A percentile compares a stretch with the other conserved stretches of the same genome.
These are phyloP conservation scores for Cladosporium colombiae DNA, from an alignment of 2,329 filamentous ascomycete genomes.

Conservation along the genomic window DNA sequence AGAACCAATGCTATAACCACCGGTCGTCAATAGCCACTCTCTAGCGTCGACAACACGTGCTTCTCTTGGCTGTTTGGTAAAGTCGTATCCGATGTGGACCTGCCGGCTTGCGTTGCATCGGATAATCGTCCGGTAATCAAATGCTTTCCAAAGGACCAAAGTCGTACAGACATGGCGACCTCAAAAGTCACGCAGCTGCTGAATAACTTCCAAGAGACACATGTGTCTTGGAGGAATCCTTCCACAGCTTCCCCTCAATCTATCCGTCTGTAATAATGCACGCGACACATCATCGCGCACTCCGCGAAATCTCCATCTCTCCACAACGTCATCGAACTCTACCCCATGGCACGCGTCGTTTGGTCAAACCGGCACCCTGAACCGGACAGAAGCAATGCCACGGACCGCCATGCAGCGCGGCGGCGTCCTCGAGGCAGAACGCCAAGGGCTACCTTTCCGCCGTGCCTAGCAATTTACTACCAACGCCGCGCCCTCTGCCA, in stretches of 20 bases:
- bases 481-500: constrained; percentile 19
- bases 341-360: constrained; percentile 4
- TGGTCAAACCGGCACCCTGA: constrained; percentile 2
- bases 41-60: constrained; percentile 17
- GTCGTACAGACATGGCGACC: neutral
- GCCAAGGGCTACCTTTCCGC: constrained; percentile 5
- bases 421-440: constrained; percentile 7
- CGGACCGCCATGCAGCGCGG: neutral
- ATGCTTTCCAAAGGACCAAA: neutral
- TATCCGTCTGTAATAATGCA: neutral
- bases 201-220: constrained; percentile 6
- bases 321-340: constrained; percentile 13
- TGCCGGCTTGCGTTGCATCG: constrained; percentile 2
- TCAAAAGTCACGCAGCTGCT: neutral
- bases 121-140: neutral
- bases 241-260: constrained; percentile 8
- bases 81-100: constrained; percentile 11
- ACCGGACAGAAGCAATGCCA: constrained; percentile 18
- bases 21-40: neutral
- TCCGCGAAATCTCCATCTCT: constrained; percentile 5
- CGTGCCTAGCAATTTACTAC: constrained; percentile 1
- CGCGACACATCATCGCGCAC: neutral
- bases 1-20: neutral
- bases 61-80: constrained; percentile 11
- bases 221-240: constrained; percentile 16